Percentiles rank a stretch among this genome's conserved stretches.
These are phyloP conservation scores for Populus simonii DNA, from an alignment of 345 rosid species.

Conservation along the genomic window DNA sequence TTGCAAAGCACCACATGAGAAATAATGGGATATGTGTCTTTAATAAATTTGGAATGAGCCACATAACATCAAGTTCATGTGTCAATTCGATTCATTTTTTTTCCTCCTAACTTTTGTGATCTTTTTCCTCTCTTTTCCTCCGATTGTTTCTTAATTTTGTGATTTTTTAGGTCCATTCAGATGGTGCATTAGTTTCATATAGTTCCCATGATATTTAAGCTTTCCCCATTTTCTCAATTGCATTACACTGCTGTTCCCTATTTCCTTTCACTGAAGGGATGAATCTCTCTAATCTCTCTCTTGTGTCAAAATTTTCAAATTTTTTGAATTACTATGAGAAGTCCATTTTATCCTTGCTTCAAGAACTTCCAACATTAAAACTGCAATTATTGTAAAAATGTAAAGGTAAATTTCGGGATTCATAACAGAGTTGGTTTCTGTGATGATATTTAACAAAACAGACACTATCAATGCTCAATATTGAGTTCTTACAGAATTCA, in stretches of 20 bases:
- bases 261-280: not conserved
- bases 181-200: not conserved
- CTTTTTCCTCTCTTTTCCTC: not conserved
- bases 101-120: not conserved
- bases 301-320: not conserved
- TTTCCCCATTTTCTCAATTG: no score
- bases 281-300: not conserved
- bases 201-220: not conserved
- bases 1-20: not conserved
- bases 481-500: constrained; percentile 92
- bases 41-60: not conserved
- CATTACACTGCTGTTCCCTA: not conserved
- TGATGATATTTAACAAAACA: constrained; percentile 10
- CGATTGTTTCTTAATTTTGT: not conserved
- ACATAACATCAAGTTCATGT: not conserved
- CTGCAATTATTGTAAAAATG: not conserved
- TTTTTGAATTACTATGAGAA: not conserved
- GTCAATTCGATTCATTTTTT: not conserved
- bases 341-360: not conserved
- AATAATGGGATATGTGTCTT: not conserved
- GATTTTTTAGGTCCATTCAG: not conserved
- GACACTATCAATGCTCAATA: constrained; percentile 29
- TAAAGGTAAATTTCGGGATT: not conserved
- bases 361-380: not conserved
- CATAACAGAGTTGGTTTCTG: not conserved